A percentile compares a stretch with the other conserved stretches of the same genome.
These are phyloP conservation scores for Silene coronaria DNA, from an alignment of 179 eudicot species.

Conservation along the genomic window DNA sequence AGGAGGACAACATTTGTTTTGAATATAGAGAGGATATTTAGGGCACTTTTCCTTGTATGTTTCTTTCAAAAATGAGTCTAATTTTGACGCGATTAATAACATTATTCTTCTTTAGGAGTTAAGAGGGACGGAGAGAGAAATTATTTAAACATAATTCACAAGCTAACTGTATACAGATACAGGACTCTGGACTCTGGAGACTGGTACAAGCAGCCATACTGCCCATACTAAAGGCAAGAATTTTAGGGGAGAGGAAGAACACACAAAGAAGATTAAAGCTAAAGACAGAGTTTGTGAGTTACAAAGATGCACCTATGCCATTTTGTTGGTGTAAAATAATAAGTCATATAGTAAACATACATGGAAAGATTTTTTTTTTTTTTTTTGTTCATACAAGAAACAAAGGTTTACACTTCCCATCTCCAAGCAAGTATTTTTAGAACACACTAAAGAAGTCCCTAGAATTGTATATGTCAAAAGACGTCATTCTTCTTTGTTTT, in stretches of 20 bases:
- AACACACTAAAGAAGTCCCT: neutral
- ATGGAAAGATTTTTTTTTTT: neutral
- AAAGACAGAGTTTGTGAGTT: slow-evolving; percentile 22
- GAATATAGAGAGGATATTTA: neutral
- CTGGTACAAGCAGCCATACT: slow-evolving; percentile 10
- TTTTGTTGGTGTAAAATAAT: slow-evolving; percentile 2
- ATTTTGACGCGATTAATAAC: neutral
- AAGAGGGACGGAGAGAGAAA: neutral
- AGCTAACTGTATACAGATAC: slow-evolving; percentile 4
- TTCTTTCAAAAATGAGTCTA: neutral
- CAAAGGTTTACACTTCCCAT: neutral
- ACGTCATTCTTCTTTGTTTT: neutral
- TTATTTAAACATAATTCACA: neutral
- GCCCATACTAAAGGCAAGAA: neutral
- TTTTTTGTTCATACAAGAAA: neutral
- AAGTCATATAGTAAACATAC: neutral
- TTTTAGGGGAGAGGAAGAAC: neutral
- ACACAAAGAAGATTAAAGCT: slow-evolving; percentile 3
- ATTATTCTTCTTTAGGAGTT: neutral
- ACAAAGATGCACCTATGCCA: slow-evolving; percentile 22
- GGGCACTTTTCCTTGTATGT: neutral
- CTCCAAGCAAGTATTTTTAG: too few species aligned
- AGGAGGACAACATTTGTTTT: neutral
- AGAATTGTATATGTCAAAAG: neutral
- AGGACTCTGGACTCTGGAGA: slow-evolving; percentile 1